Conservation (phyloP, 176 grass and related monocot species). For the Zea mays region DNA sequence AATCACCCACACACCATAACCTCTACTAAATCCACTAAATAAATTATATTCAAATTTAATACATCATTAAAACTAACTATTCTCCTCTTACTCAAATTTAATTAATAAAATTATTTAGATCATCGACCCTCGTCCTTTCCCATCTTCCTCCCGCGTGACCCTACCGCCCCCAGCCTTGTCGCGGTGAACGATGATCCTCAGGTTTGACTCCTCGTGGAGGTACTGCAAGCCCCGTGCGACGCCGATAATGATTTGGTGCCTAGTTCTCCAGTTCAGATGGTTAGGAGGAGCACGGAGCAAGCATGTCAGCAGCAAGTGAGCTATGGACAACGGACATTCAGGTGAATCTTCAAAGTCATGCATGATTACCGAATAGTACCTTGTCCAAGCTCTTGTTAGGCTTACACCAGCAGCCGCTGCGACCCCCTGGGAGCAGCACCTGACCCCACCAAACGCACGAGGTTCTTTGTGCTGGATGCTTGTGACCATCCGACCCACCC, state of each 20-base stretch:
- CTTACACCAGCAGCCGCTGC: slow-evolving; percentile 60
- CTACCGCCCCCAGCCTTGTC: slow-evolving; percentile 24
- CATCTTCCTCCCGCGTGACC: too few relatives aligned
- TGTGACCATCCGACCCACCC: slow-evolving; percentile 72
- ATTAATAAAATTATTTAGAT: too few relatives aligned
- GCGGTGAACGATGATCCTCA: slow-evolving; percentile 62
- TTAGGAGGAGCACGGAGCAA: too few relatives aligned
- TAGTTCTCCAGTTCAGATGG: slow-evolving; percentile 44
- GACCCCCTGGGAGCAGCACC: slow-evolving; percentile 53
- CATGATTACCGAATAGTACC: slow-evolving; percentile 44
- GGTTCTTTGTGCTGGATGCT: slow-evolving; percentile 76
- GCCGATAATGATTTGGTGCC: slow-evolving; percentile 64
- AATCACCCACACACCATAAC: too few relatives aligned
- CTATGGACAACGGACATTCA: not conserved
- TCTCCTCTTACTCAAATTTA: too few relatives aligned
- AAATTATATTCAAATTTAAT: too few relatives aligned
- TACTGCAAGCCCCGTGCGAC: slow-evolving; percentile 54
- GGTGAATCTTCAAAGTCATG: not conserved
- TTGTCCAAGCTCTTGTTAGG: slow-evolving; percentile 70
- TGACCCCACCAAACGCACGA: slow-evolving; percentile 60
- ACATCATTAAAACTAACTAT: too few relatives aligned
- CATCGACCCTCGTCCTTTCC: too few relatives aligned
- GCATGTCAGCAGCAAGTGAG: too few relatives aligned
- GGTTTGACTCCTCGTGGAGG: slow-evolving; percentile 71
- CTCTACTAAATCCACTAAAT: too few relatives aligned